Conservation (phyloP, 1,284 basidiomycete species). For the Trichosporon sp. region DNA sequence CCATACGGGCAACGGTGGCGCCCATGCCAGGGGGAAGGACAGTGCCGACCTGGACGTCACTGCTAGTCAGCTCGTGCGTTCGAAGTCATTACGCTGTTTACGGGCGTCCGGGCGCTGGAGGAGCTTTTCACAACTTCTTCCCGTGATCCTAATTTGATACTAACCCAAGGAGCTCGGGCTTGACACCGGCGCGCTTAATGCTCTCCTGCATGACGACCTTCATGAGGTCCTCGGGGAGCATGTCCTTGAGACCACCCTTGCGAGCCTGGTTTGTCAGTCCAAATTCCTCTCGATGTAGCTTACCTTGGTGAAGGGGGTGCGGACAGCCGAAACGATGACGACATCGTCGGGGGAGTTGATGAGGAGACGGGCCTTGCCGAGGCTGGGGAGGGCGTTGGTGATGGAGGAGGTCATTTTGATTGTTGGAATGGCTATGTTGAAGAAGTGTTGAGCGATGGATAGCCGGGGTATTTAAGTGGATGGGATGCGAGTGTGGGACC, state of each 20-base stretch:
- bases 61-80: slow-evolving; percentile 58
- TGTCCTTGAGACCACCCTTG: slow-evolving; percentile 95
- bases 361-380: slow-evolving; percentile 62
- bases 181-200: slow-evolving; percentile 56
- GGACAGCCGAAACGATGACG: slow-evolving; percentile 83
- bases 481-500: not conserved
- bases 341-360: slow-evolving; percentile 75
- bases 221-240: slow-evolving; percentile 85
- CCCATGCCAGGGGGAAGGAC: slow-evolving; percentile 92
- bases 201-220: slow-evolving; percentile 76
- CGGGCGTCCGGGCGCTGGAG: not conserved
- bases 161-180: slow-evolving; percentile 54
- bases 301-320: slow-evolving; percentile 88
- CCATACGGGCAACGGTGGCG: slow-evolving; percentile 89
- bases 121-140: not conserved
- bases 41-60: slow-evolving; percentile 89
- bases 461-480: slow-evolving; percentile 4
- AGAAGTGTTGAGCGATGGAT: not conserved
- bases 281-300: slow-evolving; percentile 18
- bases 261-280: slow-evolving; percentile 55
- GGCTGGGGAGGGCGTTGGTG: slow-evolving; percentile 52
- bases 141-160: slow-evolving; percentile 21
- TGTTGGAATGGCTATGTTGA: not conserved
- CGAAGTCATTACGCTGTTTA: not conserved
- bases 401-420: slow-evolving; percentile 50